Conservation (phyloP, 2,329 filamentous ascomycete species). For the Talaromyces sp. region DNA sequence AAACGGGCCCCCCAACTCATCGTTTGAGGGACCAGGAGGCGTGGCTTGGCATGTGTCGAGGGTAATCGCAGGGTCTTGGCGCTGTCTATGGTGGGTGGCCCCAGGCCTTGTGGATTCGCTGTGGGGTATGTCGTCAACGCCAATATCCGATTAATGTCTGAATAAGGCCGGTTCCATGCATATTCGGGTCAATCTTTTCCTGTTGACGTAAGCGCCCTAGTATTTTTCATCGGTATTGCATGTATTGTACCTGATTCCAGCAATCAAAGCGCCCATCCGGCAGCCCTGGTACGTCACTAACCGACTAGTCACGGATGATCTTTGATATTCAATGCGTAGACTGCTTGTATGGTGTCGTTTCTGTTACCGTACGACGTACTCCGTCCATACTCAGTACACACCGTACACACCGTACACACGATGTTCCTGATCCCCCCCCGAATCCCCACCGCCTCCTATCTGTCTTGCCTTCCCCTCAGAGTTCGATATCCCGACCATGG, state of each 20-base stretch:
- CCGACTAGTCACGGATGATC: neutral
- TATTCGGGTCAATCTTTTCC: neutral
- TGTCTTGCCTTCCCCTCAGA: neutral
- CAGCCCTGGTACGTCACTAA: neutral
- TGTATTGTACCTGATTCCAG: neutral
- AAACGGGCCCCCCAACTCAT: neutral
- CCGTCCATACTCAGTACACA: neutral
- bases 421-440: neutral
- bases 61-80: neutral
- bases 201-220: neutral
- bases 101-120: neutral
- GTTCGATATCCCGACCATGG: neutral
- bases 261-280: neutral
- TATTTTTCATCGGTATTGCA: neutral
- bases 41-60: neutral
- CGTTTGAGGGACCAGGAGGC: neutral
- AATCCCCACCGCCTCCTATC: neutral
- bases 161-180: neutral
- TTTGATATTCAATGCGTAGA: neutral
- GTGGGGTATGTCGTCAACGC: neutral
- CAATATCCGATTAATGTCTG: neutral
- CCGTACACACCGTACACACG: too few relatives aligned
- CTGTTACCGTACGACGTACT: neutral
- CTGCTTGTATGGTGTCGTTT: neutral
- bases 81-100: neutral